Percentiles rank a stretch among this genome's conserved stretches.
Conservation (phyloP, 2,329 filamentous ascomycete genomes). For the Ophiostoma tasmaniense region DNA sequence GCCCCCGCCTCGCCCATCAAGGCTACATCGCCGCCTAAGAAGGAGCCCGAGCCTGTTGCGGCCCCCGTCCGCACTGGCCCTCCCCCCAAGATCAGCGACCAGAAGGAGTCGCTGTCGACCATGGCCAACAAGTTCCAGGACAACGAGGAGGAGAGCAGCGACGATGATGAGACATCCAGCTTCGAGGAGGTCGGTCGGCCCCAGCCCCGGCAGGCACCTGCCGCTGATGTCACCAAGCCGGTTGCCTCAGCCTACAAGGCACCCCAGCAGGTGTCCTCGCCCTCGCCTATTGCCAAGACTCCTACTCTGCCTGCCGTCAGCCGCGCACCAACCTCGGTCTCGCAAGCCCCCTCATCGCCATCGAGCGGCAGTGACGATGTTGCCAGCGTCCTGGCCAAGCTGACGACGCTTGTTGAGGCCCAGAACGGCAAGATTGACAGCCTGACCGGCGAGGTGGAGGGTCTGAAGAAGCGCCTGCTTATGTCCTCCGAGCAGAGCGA, state of each 20-base stretch:
- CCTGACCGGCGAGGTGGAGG: slow-evolving; percentile 66
- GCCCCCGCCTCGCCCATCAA: slow-evolving; percentile 32
- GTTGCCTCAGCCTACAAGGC: slow-evolving; percentile 35
- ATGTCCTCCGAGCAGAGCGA: slow-evolving; percentile 56
- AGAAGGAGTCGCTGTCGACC: slow-evolving; percentile 76
- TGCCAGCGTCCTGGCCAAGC: slow-evolving; percentile 49
- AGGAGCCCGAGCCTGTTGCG: slow-evolving; percentile 37
- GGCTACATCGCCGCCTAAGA: slow-evolving; percentile 34
- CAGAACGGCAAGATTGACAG: slow-evolving; percentile 66
- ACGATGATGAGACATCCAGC: slow-evolving; percentile 62
- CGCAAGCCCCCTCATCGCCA: slow-evolving; percentile 48
- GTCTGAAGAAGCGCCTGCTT: slow-evolving; percentile 69
- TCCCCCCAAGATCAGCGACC: slow-evolving; percentile 68
- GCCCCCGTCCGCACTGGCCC: slow-evolving; percentile 35
- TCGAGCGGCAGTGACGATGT: slow-evolving; percentile 4
- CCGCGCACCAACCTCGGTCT: slow-evolving; percentile 20
- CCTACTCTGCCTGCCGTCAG: slow-evolving; percentile 23
- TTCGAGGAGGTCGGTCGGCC: slow-evolving; percentile 83
- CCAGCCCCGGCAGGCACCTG: slow-evolving; percentile 43
- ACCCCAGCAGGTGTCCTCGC: slow-evolving; percentile 16
- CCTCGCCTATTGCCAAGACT: slow-evolving; percentile 26
- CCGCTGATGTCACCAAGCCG: slow-evolving; percentile 29
- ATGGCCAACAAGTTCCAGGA: slow-evolving; percentile 85
- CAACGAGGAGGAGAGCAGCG: slow-evolving; percentile 53
- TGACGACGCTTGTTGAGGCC: slow-evolving; percentile 67